Evolutionary conservation across 139 green algal species (phyloP), one percentile per base, ranked within the genome.

Genomic region (Chlorella sorokiniana): DNA sequence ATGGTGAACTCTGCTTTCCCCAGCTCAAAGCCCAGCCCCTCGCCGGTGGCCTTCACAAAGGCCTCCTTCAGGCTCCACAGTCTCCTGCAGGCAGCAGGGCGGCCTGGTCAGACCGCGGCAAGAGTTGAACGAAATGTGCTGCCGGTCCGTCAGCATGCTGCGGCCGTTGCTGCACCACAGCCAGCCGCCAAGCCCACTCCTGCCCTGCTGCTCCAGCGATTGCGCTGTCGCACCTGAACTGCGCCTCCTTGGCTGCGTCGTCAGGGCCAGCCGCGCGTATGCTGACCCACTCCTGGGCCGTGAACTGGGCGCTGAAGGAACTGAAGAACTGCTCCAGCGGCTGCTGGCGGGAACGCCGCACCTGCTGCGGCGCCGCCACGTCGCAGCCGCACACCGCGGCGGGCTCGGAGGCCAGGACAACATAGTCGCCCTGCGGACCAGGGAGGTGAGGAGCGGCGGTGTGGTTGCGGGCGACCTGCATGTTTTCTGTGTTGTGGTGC

Each of bases 31-130:
- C 73, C 94, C 29, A 98, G 37, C 0, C 94, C 94, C 72, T 92
- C 86, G 2, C 94, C 94, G 8, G 87, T 88, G 3, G 92, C 94
- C 81, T 97, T 97, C 18, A 95, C 89, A 81, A 91, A 93, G 0
- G 94, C 91, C 87, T 98, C 94, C 70, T 98, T 98, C 61, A 95
- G 82, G 65, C 87, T 91, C 94, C 94, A 98, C 38, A 89, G 83
- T 44, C 79, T 77, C 31, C 87, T 79, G 73, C 37, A 40, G 16
- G n/a, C 11, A 41, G 42, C 11, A 56, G 48, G 48, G 48, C 48
- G 48, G 48, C 11, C 11, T 56, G n/a, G n/a, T n/a, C n/a, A n/a
- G n/a, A n/a, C n/a, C n/a, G n/a, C n/a, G n/a, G n/a, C n/a, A n/a
- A n/a, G n/a, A n/a, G n/a, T n/a, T n/a, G n/a, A n/a, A n/a, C n/a